Evolutionary conservation across 805 yeast species (phyloP).

Genomic region (Saccharomycopsis sp.): DNA sequence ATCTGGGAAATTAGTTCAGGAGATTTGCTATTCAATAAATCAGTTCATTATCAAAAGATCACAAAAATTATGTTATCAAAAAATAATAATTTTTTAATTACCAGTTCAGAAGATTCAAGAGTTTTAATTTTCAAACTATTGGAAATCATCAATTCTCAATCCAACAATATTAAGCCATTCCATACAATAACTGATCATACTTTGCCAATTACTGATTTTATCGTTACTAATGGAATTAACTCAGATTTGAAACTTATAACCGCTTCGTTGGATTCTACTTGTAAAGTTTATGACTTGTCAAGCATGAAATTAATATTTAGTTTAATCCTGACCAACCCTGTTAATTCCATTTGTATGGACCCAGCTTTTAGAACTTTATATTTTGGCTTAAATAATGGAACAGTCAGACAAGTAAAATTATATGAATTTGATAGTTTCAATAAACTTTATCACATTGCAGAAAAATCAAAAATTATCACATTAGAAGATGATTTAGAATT

Average conservation of each 20-base stretch:
- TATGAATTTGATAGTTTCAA: constrained; percentile 24
- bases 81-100: constrained; percentile 56
- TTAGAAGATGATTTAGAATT: constrained; percentile 41
- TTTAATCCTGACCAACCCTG: constrained; percentile 51
- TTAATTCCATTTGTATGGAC: constrained; percentile 54
- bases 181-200: constrained; percentile 53
- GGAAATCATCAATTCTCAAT: constrained; percentile 42
- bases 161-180: constrained; percentile 40
- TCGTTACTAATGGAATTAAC: constrained; percentile 35
- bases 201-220: constrained; percentile 32
- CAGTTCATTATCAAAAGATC: constrained; percentile 70
- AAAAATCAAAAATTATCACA: constrained; percentile 31
- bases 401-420: constrained; percentile 45
- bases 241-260: constrained; percentile 59
- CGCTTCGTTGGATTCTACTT: constrained; percentile 62
- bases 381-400: constrained; percentile 58
- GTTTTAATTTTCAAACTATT: constrained; percentile 60
- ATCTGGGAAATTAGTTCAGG: constrained; percentile 85
- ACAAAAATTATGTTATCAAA: constrained; percentile 45
- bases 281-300: constrained; percentile 59
- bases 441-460: constrained; percentile 19
- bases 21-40: constrained; percentile 54
- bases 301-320: constrained; percentile 44
- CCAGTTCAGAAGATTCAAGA: constrained; percentile 79
- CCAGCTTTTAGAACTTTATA: constrained; percentile 71